A percentile compares a stretch with the other conserved stretches of the same genome.
These are phyloP conservation scores for Acorus gramineus DNA, from an alignment of 106 monocot species.

Conservation along the genomic window DNA sequence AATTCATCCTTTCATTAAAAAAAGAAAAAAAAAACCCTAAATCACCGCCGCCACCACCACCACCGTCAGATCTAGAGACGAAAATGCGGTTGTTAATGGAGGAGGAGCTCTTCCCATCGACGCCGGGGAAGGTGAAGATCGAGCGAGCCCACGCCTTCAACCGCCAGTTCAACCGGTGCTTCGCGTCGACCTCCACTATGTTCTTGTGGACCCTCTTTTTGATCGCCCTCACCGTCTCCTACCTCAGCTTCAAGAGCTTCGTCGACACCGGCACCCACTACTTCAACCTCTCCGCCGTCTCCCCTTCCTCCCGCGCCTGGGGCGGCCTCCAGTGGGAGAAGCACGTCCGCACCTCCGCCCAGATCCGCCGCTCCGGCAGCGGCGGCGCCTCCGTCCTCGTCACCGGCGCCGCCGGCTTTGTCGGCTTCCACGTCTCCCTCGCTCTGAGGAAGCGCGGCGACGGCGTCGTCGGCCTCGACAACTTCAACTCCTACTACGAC, in stretches of 20 bases:
- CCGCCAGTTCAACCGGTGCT: constrained; percentile 21
- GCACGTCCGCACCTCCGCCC: constrained; percentile 16
- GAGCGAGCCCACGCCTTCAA: constrained; percentile 9
- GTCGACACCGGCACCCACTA: constrained; percentile 20
- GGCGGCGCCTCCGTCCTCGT: too few species aligned
- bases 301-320: constrained; percentile 1
- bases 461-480: too few species aligned
- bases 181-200: constrained; percentile 28
- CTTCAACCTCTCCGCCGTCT: constrained; percentile 2
- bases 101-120: constrained; percentile 19
- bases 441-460: too few species aligned
- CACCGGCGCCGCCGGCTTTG: too few species aligned
- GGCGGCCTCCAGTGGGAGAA: constrained; percentile 24
- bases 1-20: too few species aligned
- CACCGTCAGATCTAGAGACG: too few species aligned
- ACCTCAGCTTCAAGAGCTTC: constrained; percentile 32
- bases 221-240: constrained; percentile 21
- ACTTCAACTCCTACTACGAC: too few species aligned
- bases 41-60: too few species aligned
- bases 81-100: background rate
- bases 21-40: too few species aligned
- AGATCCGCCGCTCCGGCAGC: too few species aligned
- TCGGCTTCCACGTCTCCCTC: too few species aligned
- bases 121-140: constrained; percentile 33
- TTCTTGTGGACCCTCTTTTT: constrained; percentile 31